Conservation (phyloP, 805 yeast species). For the Wickerhamomyces sydowiorum region DNA sequence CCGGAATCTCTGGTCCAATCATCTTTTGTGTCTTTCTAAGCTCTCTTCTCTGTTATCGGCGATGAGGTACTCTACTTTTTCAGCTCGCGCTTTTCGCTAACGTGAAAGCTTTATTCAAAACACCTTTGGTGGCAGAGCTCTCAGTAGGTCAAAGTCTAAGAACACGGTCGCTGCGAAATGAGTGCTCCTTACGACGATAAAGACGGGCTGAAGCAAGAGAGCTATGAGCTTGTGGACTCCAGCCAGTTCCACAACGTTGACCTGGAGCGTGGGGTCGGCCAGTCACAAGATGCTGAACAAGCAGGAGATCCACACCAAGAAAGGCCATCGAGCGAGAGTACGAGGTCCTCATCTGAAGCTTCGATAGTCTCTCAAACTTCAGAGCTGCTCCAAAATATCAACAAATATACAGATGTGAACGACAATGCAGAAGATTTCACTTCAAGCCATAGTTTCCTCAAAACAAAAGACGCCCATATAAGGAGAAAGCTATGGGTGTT, state of each 20-base stretch:
- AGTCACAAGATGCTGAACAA: background rate
- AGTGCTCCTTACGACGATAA: background rate
- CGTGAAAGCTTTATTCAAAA: background rate
- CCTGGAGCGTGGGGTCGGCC: background rate
- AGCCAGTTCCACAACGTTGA: background rate
- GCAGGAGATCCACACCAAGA: too few relatives aligned
- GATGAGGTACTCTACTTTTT: background rate
- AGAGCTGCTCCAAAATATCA: background rate
- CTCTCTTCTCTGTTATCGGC: background rate
- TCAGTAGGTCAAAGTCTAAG: too few relatives aligned
- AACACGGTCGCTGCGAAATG: too few relatives aligned
- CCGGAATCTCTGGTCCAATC: constrained; percentile 1
- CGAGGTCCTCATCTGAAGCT: background rate
- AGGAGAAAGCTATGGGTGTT: background rate
- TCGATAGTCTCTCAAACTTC: background rate
- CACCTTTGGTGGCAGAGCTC: too few relatives aligned
- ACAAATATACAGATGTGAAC: background rate
- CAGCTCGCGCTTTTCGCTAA: background rate
- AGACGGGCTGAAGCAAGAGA: background rate
- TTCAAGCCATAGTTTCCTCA: background rate
- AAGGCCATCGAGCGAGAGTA: background rate
- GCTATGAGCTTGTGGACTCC: background rate
- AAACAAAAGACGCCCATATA: background rate
- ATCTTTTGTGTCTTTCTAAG: background rate
- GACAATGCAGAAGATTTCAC: background rate